Base-by-base conservation (phyloP, 495 filamentous ascomycete genomes). In the Xylaria acuta region DNA sequence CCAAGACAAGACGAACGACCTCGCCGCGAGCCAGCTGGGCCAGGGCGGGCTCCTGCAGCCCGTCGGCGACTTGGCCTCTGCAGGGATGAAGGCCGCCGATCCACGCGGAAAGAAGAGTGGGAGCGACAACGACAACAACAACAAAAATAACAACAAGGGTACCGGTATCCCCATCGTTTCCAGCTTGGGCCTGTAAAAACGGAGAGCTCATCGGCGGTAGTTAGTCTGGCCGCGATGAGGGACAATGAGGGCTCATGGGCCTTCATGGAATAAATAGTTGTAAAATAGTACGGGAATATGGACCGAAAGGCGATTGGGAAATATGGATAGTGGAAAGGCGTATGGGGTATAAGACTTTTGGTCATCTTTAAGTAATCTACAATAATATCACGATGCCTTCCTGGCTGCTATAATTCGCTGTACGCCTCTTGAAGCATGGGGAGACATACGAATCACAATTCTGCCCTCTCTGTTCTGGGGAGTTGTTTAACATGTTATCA, bases 51-150 rank as follows among this genome's bases (percentile, higher is more conserved):
- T 92, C 1, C 82, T 85, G 0, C 82, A 88, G 54, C 89, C 90
- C 16, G 80, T 90, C 36, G 91, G 91, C 22, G 86, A 92, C 73
- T 30, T 84, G 5, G 76, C 77, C 1, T 91, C 89, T 1, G 90
- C 92, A 71, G 91, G 90, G 11, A 74, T 92, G 68, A 92, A 90
- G 76, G 84, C 90, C 9, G 82, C 84, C 63, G 91, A 93, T 78
- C 80, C 90, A 3, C 79, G 83, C 12, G 90, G 90, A 6, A 91
- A 89, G 76, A 87, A 91, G 70, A 87, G 90, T 2, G 75, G 83
- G 30, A 89, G 9, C 1, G 34, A 53, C 0, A 25, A 43, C 1
- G 20, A 32, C 6, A 22, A 45, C 20, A 12, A 16, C 14, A 64
- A 70, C 20, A 7, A 16, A 0, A 59, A 45, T 18, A 32, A 59